These are phyloP conservation scores for Cubamyces sp. DNA, from an alignment of 768 basidiomycete genomes.

Conservation along the genomic window DNA sequence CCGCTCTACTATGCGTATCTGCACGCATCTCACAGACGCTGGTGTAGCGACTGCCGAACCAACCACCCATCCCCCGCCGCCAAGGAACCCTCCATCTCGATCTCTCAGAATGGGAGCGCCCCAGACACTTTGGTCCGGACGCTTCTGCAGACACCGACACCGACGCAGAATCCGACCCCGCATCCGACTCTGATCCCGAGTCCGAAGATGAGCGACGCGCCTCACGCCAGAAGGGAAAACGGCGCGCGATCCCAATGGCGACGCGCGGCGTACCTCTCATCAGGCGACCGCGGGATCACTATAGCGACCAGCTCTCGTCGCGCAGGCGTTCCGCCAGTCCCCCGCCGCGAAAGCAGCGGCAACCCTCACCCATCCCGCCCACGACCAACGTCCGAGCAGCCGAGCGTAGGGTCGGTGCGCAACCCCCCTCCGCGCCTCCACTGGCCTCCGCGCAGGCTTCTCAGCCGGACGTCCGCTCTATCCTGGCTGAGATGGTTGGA, in stretches of 20 bases:
- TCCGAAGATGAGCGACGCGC: not conserved
- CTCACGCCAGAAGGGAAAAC: not conserved
- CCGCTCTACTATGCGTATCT: no score
- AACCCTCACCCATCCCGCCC: not conserved
- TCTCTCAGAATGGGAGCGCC: constrained; percentile 4
- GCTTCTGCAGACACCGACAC: no score
- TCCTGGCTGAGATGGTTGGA: constrained; percentile 14
- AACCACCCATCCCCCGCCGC: constrained; percentile 18
- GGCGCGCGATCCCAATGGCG: not conserved
- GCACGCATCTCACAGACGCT: not conserved
- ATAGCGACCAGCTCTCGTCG: not conserved
- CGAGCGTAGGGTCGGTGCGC: not conserved
- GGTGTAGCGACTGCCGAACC: constrained; percentile 16
- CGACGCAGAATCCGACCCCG: no score
- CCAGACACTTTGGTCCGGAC: constrained; percentile 6
- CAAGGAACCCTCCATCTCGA: constrained; percentile 3
- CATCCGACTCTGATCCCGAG: no score
- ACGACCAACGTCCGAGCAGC: not conserved
- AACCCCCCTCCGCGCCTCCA: not conserved
- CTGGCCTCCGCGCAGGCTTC: not conserved
- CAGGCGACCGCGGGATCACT: not conserved
- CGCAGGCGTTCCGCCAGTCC: not conserved
- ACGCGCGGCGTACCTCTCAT: constrained; percentile 1
- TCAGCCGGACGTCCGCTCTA: constrained; percentile 3
- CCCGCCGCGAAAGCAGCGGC: not conserved